Percentiles rank a stretch among this genome's conserved stretches.
These are phyloP conservation scores for Haplographium delicatum DNA, from an alignment of 495 filamentous ascomycete genomes.

Conservation along the genomic window DNA sequence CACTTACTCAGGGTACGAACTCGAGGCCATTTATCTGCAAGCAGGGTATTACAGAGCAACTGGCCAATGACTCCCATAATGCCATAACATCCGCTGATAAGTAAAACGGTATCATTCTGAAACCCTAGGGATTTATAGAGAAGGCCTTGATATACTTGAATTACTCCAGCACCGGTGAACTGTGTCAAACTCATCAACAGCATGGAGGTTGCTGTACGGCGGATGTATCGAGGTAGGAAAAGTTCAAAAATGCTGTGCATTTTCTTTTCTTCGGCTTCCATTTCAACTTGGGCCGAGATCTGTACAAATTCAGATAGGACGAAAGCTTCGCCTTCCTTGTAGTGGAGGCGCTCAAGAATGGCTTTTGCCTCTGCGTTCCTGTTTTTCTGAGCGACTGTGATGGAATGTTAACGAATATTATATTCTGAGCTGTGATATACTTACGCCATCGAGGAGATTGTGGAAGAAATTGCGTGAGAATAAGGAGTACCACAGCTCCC, in stretches of 20 bases:
- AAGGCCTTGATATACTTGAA: constrained; percentile 16
- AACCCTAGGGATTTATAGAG: constrained; percentile 17
- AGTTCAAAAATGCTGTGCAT: constrained; percentile 3
- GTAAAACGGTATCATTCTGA: constrained; percentile 3
- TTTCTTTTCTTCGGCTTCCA: constrained; percentile 10
- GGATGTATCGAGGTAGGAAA: constrained; percentile 10
- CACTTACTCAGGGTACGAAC: constrained; percentile 9
- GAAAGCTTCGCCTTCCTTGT: constrained; percentile 8
- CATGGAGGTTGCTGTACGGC: constrained; percentile 6
- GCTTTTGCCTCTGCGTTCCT: background rate
- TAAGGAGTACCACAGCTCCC: constrained; percentile 12
- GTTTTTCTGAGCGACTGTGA: background rate
- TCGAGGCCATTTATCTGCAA: constrained; percentile 13
- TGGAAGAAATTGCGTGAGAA: constrained; percentile 13
- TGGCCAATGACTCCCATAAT: constrained; percentile 17
- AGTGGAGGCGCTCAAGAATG: constrained; percentile 1
- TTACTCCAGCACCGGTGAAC: constrained; percentile 12
- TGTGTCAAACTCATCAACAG: constrained; percentile 13
- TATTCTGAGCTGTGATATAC: background rate
- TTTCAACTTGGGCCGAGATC: constrained; percentile 9
- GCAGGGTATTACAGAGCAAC: constrained; percentile 3
- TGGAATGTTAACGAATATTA: background rate
- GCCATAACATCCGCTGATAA: constrained; percentile 17
- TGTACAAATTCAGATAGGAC: constrained; percentile 11
- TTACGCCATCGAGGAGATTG: constrained; percentile 18